phyloP scores from a whole-genome alignment of 805 yeast genomes.

The Myxozyma neotropica region DNA sequence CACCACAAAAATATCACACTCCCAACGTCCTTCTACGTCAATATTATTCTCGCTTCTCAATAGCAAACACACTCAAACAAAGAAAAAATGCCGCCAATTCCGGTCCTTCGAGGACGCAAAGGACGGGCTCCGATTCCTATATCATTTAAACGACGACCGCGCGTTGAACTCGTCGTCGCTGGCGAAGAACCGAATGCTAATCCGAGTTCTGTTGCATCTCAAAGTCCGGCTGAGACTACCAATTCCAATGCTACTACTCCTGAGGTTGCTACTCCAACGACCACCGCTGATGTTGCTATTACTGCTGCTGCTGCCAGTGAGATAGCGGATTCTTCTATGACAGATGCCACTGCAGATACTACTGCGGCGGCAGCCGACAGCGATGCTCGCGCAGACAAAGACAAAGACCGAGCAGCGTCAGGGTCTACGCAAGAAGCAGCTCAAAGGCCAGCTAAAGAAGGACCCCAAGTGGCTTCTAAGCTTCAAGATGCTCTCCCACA shows the following conservation, averaged over 20 bases:
- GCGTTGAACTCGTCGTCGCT: slow-evolving; percentile 1
- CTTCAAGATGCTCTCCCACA: too few species aligned
- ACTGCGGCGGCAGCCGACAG: not conserved
- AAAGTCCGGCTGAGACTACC: not conserved
- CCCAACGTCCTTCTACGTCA: not conserved
- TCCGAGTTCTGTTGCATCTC: not conserved
- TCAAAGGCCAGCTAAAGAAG: too few species aligned
- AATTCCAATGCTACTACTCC: not conserved
- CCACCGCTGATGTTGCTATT: not conserved
- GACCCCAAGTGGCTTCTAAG: too few species aligned
- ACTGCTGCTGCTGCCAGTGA: not conserved
- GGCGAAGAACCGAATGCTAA: not conserved
- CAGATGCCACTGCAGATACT: not conserved
- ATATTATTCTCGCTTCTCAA: not conserved
- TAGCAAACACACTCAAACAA: not conserved
- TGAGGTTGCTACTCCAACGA: not conserved
- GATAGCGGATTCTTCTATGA: not conserved
- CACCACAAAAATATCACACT: not conserved
- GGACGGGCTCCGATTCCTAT: not conserved
- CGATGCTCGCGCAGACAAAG: not conserved
- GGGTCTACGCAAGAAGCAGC: not conserved
- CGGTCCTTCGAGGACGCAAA: not conserved
- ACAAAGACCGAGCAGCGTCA: not conserved
- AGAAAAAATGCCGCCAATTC: not conserved
- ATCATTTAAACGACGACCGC: not conserved